Base-by-base conservation (phyloP, 2,329 filamentous ascomycete species). In the Aspergillus neoniger region DNA sequence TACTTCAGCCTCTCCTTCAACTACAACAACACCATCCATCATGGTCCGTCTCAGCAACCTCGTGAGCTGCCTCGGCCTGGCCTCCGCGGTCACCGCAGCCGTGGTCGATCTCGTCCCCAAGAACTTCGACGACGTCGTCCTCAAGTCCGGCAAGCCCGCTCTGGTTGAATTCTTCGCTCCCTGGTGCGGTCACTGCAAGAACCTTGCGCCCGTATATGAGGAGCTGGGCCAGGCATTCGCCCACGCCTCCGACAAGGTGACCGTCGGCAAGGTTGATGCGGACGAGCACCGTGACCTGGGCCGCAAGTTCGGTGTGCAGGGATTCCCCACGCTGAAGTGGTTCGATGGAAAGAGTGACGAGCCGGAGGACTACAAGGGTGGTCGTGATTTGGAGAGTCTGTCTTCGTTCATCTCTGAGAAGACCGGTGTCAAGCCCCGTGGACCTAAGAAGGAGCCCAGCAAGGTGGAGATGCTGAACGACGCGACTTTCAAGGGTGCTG, bases 111-210 rank as follows among this genome's bases (percentile, higher is more conserved):
- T 99, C 63, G 88, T 90, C 62, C 92, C 94, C 58, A 82, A 83
- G 71, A 99, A 97, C 83, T 99, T 99, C 77, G 94, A 98, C 82
- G 81, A 89, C 51, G 84, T 96, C 58, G 92, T 96, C 65, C 84
- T 96, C 62, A 87, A 96, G 76, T 94, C 91, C 49, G 92, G 92
- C 78, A 98, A 96, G 83, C 94, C 95, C 47, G 93, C 95, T 0
- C 88, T 99, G 25, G 92, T 98, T 70, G 93, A 98, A 78, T 99
- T 99, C 86, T 98, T 96, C 75, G 95, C 95, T 36, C 93, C 94
- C 23, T 99, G 95, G 95, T 99, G 95, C 74, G 96, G 95, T 32
- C 95, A 99, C 85, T 99, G 95, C 91, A 98, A 98, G 86, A 96
- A 82, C 73, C 90, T 99, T 36, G 95, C 95, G 15, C 96, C 95